Conservation (phyloP, 768 basidiomycete species). For the Auricularia auricula-judae region DNA sequence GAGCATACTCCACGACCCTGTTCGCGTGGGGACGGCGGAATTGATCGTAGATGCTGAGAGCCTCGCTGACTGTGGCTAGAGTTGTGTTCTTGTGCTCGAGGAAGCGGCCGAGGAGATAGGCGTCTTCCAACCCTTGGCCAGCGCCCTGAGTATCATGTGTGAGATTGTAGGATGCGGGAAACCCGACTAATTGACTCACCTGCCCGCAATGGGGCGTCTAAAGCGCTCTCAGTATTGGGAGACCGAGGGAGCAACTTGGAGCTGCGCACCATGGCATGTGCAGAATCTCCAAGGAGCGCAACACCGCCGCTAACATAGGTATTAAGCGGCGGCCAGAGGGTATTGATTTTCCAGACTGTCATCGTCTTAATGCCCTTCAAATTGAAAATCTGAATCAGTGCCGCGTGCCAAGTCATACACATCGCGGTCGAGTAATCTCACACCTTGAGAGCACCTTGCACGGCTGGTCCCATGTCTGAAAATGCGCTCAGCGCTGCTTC, state of each 20-base stretch:
- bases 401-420: not conserved
- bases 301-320: not conserved
- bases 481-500: not conserved
- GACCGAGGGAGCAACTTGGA: not conserved
- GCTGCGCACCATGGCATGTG: not conserved
- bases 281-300: not conserved
- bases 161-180: too few relatives aligned
- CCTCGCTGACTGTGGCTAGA: constrained; percentile 4
- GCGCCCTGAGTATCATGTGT: not conserved
- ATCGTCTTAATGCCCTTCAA: not conserved
- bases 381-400: not conserved
- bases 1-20: constrained; percentile 2
- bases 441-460: not conserved
- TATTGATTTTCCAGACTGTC: not conserved
- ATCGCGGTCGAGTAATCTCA: not conserved
- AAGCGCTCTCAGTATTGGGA: not conserved
- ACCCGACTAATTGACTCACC: not conserved
- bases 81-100: constrained; percentile 10
- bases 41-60: constrained; percentile 13
- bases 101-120: constrained; percentile 15
- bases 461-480: not conserved
- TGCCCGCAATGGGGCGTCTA: not conserved
- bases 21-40: constrained; percentile 11
- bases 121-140: constrained; percentile 9
- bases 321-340: not conserved